These are phyloP conservation scores for Bondarzewia mesenterica DNA, from an alignment of 1,284 basidiomycete species.

Conservation along the genomic window DNA sequence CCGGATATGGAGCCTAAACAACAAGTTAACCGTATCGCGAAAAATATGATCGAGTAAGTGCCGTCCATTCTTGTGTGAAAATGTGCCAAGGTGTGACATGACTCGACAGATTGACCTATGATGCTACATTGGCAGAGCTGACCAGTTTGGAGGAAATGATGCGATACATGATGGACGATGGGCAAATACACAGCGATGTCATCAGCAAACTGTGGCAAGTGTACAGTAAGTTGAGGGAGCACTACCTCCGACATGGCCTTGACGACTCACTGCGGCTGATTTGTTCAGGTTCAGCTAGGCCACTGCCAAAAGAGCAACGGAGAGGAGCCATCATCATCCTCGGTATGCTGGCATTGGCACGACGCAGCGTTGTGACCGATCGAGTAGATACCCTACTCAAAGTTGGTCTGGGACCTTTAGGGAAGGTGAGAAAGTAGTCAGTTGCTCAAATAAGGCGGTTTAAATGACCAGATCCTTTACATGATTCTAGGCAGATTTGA, in stretches of 20 bases:
- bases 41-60: slow-evolving; percentile 95
- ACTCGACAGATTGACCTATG: slow-evolving; percentile 67
- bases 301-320: slow-evolving; percentile 76
- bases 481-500: slow-evolving; percentile 64
- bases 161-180: slow-evolving; percentile 88
- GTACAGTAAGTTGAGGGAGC: slow-evolving; percentile 69
- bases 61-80: slow-evolving; percentile 1
- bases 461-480: not conserved
- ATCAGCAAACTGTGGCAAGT: slow-evolving; percentile 93
- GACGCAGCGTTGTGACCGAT: slow-evolving; percentile 79
- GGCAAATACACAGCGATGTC: slow-evolving; percentile 77
- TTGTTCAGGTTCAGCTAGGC: slow-evolving; percentile 55
- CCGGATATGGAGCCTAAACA: slow-evolving; percentile 68
- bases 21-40: slow-evolving; percentile 91
- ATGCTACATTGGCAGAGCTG: slow-evolving; percentile 89
- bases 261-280: not conserved
- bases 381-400: slow-evolving; percentile 80
- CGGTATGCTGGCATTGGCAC: slow-evolving; percentile 91
- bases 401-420: slow-evolving; percentile 82
- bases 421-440: slow-evolving; percentile 47
- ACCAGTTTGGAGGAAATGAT: slow-evolving; percentile 96
- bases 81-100: not conserved
- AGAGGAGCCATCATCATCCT: slow-evolving; percentile 92
- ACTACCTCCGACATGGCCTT: not conserved
- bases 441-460: not conserved